Percentiles rank a stretch among this genome's conserved stretches.
These are phyloP conservation scores for Corymbia calophylla DNA, from an alignment of 441 rosid species.

Conservation along the genomic window DNA sequence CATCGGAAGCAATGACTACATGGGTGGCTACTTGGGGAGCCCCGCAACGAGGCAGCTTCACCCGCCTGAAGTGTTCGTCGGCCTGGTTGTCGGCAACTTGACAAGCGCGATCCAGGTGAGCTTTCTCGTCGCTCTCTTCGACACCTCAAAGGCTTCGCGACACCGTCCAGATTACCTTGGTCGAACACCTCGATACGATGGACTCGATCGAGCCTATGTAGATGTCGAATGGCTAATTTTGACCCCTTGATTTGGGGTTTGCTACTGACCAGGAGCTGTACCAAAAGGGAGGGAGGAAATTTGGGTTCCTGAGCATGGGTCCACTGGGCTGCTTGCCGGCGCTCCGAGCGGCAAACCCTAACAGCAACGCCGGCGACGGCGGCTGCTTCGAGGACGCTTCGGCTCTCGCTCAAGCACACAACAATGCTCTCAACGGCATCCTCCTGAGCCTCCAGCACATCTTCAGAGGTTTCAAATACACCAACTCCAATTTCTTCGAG, in stretches of 20 bases:
- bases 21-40: constrained; percentile 37
- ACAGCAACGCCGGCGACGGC: constrained; percentile 6
- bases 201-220: background rate
- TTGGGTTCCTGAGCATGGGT: constrained; percentile 34
- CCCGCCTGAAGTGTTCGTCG: constrained; percentile 23
- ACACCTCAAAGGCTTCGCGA: background rate
- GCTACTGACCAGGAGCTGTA: constrained; percentile 27
- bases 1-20: constrained; percentile 50
- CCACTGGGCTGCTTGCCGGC: constrained; percentile 49
- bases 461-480: constrained; percentile 27
- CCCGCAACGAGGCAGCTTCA: constrained; percentile 25
- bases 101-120: constrained; percentile 39
- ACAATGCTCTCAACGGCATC: constrained; percentile 25
- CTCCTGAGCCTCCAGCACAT: constrained; percentile 25
- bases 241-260: background rate
- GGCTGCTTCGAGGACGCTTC: constrained; percentile 41
- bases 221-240: background rate
- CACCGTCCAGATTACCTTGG: background rate
- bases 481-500: constrained; percentile 31
- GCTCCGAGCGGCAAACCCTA: constrained; percentile 30
- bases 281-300: constrained; percentile 45
- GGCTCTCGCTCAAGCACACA: constrained; percentile 38
- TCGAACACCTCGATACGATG: background rate
- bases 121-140: background rate
- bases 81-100: constrained; percentile 49